Base-by-base conservation (phyloP, 108 stramenopile genomes). In the Cyclotella distinguenda region DNA sequence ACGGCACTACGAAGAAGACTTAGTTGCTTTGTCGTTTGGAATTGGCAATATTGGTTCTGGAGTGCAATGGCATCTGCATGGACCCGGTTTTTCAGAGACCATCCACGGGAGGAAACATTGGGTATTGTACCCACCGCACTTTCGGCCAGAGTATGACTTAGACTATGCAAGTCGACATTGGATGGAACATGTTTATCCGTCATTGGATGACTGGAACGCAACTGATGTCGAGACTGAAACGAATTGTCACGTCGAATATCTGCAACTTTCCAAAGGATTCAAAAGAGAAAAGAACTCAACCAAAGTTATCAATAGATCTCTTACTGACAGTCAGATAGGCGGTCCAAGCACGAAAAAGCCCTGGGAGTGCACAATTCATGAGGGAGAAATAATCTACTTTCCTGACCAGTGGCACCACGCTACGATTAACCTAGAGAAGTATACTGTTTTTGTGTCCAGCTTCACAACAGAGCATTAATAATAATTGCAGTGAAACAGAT, bases 381-480 rank as follows among this genome's bases (percentile, higher is more conserved):
- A 82, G 10, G 91, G 93, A 13, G 93, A 94, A 51, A 64, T 94
- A 39, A 76, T 96, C 23, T 96, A 96, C 66, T 93, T 95, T 64
- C 88, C 87, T 8, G 74, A 86, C 46, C 18, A 34, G n/a, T 96
- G 89, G 91, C 81, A 74, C 42, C 95, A 96, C 75, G 93, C 93
- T 0, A 96, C 91, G 12, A 86, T 96, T 66, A 96, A 96, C 62
- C 65, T 91, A 36, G 89, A 90, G 64, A 72, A 73, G 25, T 94
- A 94, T 63, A 96, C 93, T 7, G 88, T 80, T n/a, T 96, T 94
- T 77, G 82, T 96, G 6, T 90, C 90, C 3, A 81, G 89, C 22
- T 96, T 96, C 62, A 91, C 92, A 9, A 74, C 84, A 42, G 87
- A 89, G 48, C 86, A 90, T 44, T 28, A 13, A 30, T 1, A 32